Conservation (phyloP, 225 moss, liverwort and hornwort genomes). For the Antitrichia curtipendula region DNA sequence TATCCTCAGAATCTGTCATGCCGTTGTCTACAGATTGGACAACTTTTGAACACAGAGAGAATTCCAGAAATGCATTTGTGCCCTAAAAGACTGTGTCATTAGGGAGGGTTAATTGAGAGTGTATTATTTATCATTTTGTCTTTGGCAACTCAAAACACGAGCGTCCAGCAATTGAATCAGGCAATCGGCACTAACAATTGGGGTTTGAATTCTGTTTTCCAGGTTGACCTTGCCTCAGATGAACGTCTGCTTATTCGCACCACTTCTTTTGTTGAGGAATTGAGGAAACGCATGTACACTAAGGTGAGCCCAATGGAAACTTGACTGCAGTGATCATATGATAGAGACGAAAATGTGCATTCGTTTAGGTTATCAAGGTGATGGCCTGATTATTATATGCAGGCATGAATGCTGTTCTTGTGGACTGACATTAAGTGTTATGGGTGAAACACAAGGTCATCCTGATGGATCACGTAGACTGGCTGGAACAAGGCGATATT, state of each 20-base stretch:
- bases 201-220: not conserved
- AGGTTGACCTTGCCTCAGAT: constrained; percentile 57
- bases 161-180: not conserved
- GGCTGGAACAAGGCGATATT: constrained; percentile 83
- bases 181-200: not conserved
- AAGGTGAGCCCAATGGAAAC: constrained; percentile 34
- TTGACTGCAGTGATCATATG: no score
- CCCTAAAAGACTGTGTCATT: no score
- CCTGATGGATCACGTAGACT: constrained; percentile 97
- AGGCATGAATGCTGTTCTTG: not conserved
- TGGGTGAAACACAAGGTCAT: constrained; percentile 43
- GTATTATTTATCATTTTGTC: not conserved
- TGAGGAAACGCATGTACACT: constrained; percentile 69
- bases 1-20: not conserved
- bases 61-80: not conserved
- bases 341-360: not conserved
- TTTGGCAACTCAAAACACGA: not conserved
- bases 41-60: not conserved
- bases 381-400: not conserved
- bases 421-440: not conserved
- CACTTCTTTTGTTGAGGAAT: constrained; percentile 81
- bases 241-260: constrained; percentile 92
- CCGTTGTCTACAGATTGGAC: not conserved
- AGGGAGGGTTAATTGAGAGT: not conserved
- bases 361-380: not conserved